Conservation (phyloP, 129 eudicot species). For the Glebionis coronaria region DNA sequence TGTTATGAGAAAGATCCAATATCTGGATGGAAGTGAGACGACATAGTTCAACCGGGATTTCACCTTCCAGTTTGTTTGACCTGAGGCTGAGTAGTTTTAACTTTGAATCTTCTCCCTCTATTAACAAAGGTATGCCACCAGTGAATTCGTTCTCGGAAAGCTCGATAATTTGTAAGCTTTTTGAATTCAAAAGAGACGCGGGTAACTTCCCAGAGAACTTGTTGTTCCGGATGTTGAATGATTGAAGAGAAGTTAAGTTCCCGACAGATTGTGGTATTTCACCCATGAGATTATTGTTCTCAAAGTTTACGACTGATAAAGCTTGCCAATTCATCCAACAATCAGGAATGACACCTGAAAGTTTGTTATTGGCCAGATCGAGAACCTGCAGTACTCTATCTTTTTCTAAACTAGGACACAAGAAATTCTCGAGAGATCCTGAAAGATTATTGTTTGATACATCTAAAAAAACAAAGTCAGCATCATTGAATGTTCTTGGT, state of each 20-base stretch:
- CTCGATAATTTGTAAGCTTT: conserved; percentile 23
- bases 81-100: conserved; percentile 37
- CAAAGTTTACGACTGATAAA: conserved; percentile 26
- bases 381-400: conserved; percentile 25
- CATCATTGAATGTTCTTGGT: conserved; percentile 22
- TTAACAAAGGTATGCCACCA: conserved; percentile 27
- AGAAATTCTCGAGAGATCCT: conserved; percentile 32
- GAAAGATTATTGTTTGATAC: conserved; percentile 40
- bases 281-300: conserved; percentile 32
- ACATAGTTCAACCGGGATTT: conserved; percentile 37
- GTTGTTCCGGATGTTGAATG: conserved; percentile 35
- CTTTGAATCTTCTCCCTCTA: conserved; percentile 13
- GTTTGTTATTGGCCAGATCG: conserved; percentile 30
- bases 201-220: conserved; percentile 33
- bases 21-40: conserved; percentile 35
- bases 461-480: conserved; percentile 26
- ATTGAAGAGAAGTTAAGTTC: conserved; percentile 11
- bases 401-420: conserved; percentile 27
- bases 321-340: conserved; percentile 36
- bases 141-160: conserved; percentile 31
- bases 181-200: conserved; percentile 18
- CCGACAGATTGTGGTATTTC: conserved; percentile 31
- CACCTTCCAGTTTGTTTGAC: conserved; percentile 28
- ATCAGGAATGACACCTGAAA: conserved; percentile 38
- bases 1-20: conserved; percentile 38